These are phyloP conservation scores for Lactuca sativa DNA, from an alignment of 129 eudicot genomes.

Conservation along the genomic window DNA sequence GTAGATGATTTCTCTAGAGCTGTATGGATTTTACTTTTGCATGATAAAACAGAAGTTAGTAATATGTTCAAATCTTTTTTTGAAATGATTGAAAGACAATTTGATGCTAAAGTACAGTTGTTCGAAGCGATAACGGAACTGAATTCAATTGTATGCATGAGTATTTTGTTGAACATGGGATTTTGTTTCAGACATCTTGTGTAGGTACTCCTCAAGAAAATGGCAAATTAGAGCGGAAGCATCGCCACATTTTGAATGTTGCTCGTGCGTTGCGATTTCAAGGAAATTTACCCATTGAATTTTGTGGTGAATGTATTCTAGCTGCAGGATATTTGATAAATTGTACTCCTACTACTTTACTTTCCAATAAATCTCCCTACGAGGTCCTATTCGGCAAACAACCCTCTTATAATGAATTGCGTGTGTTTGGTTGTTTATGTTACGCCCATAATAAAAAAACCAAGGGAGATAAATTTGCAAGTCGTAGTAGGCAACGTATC, in stretches of 20 bases:
- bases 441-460: too few species aligned
- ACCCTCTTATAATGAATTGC: background rate
- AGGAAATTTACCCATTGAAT: background rate
- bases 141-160: background rate
- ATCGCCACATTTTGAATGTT: constrained; percentile 1
- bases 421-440: too few species aligned
- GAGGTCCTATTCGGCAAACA: background rate
- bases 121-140: constrained; percentile 9
- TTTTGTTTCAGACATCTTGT: constrained; percentile 1
- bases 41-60: background rate
- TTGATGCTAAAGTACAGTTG: background rate
- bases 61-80: background rate
- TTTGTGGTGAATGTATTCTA: constrained; percentile 18
- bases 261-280: constrained; percentile 7
- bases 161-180: background rate
- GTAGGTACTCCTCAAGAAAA: constrained; percentile 20
- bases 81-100: background rate
- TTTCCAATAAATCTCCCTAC: background rate
- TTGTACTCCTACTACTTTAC: background rate
- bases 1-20: constrained; percentile 13
- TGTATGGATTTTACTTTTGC: background rate
- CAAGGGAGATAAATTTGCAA: too few species aligned
- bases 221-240: constrained; percentile 1
- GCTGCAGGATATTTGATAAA: constrained; percentile 14
- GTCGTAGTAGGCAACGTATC: too few species aligned